These are phyloP conservation scores for Pneumocystis oryctolagi DNA, from an alignment of 1,139 yeast genomes.

Conservation along the genomic window DNA sequence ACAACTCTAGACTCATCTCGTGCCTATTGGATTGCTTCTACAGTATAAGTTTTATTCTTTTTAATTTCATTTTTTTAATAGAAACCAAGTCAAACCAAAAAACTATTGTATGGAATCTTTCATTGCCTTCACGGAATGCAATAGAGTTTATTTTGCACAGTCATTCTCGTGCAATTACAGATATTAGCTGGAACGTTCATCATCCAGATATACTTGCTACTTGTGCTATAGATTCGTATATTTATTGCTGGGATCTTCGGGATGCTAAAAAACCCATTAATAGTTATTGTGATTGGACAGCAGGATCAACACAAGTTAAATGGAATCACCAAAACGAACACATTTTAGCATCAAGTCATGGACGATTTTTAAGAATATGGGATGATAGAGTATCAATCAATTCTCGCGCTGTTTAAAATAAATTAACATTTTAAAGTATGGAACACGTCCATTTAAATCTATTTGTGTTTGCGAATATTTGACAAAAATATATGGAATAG, in stretches of 20 bases:
- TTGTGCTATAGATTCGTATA: constrained; percentile 78
- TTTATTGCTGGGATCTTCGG: constrained; percentile 83
- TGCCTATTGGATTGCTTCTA: constrained; percentile 84
- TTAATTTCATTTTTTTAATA: neutral
- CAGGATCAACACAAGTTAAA: constrained; percentile 87
- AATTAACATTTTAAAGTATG: constrained; percentile 27
- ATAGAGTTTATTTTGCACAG: constrained; percentile 76
- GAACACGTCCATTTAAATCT: constrained; percentile 56
- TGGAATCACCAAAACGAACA: constrained; percentile 73
- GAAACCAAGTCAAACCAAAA: constrained; percentile 54
- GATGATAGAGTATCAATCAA: constrained; percentile 38
- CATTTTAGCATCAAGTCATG: constrained; percentile 75
- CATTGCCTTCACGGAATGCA: constrained; percentile 60
- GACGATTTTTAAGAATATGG: constrained; percentile 68
- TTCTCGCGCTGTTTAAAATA: neutral
- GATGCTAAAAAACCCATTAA: constrained; percentile 55
- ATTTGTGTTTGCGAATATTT: constrained; percentile 48
- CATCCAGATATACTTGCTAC: constrained; percentile 87
- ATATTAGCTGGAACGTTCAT: constrained; percentile 77
- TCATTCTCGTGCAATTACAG: constrained; percentile 87
- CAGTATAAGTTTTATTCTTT: constrained; percentile 23
- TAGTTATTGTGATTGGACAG: constrained; percentile 83
- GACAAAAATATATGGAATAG: constrained; percentile 78
- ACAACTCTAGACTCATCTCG: constrained; percentile 35
- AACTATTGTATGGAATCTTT: constrained; percentile 84